These are phyloP conservation scores for Dioscorea cayenensis DNA, from an alignment of 116 monocot genomes.

Conservation along the genomic window DNA sequence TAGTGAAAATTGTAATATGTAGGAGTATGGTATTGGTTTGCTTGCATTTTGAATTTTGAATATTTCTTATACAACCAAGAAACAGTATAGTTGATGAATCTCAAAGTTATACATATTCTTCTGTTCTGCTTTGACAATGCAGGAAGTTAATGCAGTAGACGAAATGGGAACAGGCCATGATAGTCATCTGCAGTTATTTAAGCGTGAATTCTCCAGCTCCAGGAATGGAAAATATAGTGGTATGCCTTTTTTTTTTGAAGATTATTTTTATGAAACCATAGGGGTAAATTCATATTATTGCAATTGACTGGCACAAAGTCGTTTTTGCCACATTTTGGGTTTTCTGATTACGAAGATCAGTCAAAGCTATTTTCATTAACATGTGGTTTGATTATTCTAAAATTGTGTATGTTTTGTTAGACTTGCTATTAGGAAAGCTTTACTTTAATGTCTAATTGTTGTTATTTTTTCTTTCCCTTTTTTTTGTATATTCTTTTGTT, in stretches of 20 bases:
- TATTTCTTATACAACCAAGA: background rate
- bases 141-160: conserved; percentile 45
- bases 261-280: background rate
- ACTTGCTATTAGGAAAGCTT: too few species aligned
- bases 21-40: background rate
- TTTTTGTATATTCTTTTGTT: too few species aligned
- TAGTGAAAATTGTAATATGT: too few species aligned
- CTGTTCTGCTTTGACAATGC: background rate
- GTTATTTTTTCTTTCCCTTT: too few species aligned
- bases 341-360: too few species aligned
- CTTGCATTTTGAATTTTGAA: background rate
- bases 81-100: background rate
- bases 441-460: too few species aligned
- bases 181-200: conserved; percentile 31
- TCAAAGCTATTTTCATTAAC: too few species aligned
- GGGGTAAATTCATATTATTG: background rate
- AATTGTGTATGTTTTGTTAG: too few species aligned
- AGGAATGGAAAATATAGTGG: conserved; percentile 74
- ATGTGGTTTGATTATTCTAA: too few species aligned
- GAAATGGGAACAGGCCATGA: conserved; percentile 27
- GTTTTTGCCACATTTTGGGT: too few species aligned
- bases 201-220: conserved; percentile 56
- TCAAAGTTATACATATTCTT: background rate
- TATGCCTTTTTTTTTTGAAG: conserved; percentile 12
- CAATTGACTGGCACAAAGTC: too few species aligned